These are phyloP conservation scores for Magnusiomyces clavatus DNA, from an alignment of 1,139 yeast genomes.

Conservation along the genomic window DNA sequence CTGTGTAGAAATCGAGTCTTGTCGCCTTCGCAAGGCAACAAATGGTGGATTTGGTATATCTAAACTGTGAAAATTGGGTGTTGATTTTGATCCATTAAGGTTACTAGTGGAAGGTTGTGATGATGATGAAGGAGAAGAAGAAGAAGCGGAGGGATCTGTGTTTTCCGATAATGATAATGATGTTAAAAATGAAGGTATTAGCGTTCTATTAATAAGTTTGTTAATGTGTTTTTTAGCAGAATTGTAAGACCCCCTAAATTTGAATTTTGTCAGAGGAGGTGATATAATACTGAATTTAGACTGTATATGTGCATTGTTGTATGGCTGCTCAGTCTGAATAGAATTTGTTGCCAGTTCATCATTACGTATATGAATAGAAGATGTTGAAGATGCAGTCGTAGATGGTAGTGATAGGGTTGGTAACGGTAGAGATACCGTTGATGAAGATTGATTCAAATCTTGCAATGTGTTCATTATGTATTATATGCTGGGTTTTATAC, in stretches of 20 bases:
- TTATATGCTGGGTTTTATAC: no score
- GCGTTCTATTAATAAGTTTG: conserved; percentile 16
- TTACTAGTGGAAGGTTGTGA: conserved; percentile 7
- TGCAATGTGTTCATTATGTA: no score
- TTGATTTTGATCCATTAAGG: not conserved
- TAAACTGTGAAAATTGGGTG: not conserved
- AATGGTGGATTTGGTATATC: not conserved
- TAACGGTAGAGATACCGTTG: no score
- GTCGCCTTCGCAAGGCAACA: not conserved
- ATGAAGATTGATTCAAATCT: no score
- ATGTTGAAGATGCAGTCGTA: no score
- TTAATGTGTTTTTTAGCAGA: conserved; percentile 13
- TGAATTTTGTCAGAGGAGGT: conserved; percentile 9
- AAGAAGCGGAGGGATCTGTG: conserved; percentile 9
- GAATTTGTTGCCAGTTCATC: no score
- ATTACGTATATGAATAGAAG: no score
- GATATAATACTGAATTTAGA: no score
- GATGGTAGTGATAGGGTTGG: no score
- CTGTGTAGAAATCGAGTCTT: not conserved
- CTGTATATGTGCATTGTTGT: no score
- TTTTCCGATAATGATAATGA: conserved; percentile 10
- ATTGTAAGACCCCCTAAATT: conserved; percentile 11
- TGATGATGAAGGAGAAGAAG: conserved; percentile 11
- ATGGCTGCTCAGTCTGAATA: no score
- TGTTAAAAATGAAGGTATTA: conserved; percentile 17